These are phyloP conservation scores for Hansfordia pulvinata DNA, from an alignment of 2,329 filamentous ascomycete species.

Conservation along the genomic window DNA sequence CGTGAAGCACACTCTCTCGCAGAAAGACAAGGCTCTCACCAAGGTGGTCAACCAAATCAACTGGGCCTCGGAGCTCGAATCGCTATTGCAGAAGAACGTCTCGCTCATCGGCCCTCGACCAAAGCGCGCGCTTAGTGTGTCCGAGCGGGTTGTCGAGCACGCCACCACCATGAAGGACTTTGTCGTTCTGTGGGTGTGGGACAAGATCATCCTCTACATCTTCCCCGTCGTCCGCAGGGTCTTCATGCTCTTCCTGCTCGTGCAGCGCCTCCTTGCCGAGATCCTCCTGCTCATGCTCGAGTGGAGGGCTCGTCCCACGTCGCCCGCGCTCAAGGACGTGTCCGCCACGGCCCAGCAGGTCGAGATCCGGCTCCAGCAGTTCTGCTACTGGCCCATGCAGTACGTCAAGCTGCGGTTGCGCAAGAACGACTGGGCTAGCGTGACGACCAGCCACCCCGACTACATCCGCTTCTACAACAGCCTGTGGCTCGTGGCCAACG, in stretches of 20 bases:
- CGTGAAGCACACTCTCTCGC: constrained; percentile 58
- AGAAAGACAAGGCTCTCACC: constrained; percentile 69
- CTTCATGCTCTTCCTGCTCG: constrained; percentile 68
- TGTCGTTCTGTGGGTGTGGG: constrained; percentile 53
- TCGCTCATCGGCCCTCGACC: constrained; percentile 69
- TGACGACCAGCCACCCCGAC: constrained; percentile 89
- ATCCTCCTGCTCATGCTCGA: constrained; percentile 66
- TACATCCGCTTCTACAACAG: constrained; percentile 99
- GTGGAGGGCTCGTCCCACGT: constrained; percentile 66
- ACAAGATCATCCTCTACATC: constrained; percentile 59
- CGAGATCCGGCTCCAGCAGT: constrained; percentile 92
- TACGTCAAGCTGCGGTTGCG: constrained; percentile 82
- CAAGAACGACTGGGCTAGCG: constrained; percentile 87
- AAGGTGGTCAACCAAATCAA: constrained; percentile 89
- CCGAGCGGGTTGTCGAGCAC: constrained; percentile 86
- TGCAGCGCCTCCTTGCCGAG: constrained; percentile 71
- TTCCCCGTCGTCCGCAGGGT: constrained; percentile 61
- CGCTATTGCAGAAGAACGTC: constrained; percentile 78
- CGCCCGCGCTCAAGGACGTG: constrained; percentile 82
- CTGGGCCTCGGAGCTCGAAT: constrained; percentile 82
- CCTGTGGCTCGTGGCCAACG: constrained; percentile 94
- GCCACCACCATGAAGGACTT: constrained; percentile 76
- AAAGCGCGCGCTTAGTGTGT: constrained; percentile 80
- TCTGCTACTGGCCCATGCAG: constrained; percentile 98
- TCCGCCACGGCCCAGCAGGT: constrained; percentile 95